Evolutionary conservation across 2,329 filamentous ascomycete genomes (phyloP), one percentile per base, ranked within the genome.

Genomic region (Phaeophleospora eucalypticola): DNA sequence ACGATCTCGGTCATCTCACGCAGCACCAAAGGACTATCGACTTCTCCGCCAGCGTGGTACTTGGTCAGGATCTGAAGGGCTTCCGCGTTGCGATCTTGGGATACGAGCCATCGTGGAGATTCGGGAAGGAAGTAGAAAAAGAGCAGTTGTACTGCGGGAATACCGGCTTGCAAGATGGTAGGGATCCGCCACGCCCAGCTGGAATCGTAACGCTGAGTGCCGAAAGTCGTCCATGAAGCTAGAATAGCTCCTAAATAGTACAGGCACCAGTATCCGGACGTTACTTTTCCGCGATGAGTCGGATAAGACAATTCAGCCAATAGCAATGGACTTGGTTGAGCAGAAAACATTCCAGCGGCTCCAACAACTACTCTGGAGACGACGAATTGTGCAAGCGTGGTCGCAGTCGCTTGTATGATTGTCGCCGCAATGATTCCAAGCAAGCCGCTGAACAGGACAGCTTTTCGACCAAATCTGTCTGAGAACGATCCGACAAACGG

Each of bases 1-100:
- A 75, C 68, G 53, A 84, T 84, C 61, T 85, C 79, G 0, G 73
- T 73, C 57, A 82, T 77, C 58, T 84, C 81, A 7, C 77, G 78
- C 42, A 73, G 71, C 19, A 82, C 78, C 10, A 82, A 71, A 10
- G 73, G 65, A 0, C 75, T 79, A 27, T 70, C 62, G 1, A 55
- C 54, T 45, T 75, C 66, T 4, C 71, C 72, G 48, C 71, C 67
- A 7, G 66, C 68, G 43, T 76, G 73, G 50, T 71, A 74, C 33
- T 68, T 69, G 16, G 64, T 64, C 0, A 74, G 50, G 17, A 68
- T 61, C 1, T 49, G 19, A 1, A 63, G 43, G 18, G 63, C 62
- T 36, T 66, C 59, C 14, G 56, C 29, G 12, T 53, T 43, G 10
- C 61, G 54, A 39, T 53, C 50, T 39, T 58, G 49, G 27, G 45